phyloP scores from a whole-genome alignment of 768 basidiomycete genomes.

The Psilocybe subaeruginosa region DNA sequence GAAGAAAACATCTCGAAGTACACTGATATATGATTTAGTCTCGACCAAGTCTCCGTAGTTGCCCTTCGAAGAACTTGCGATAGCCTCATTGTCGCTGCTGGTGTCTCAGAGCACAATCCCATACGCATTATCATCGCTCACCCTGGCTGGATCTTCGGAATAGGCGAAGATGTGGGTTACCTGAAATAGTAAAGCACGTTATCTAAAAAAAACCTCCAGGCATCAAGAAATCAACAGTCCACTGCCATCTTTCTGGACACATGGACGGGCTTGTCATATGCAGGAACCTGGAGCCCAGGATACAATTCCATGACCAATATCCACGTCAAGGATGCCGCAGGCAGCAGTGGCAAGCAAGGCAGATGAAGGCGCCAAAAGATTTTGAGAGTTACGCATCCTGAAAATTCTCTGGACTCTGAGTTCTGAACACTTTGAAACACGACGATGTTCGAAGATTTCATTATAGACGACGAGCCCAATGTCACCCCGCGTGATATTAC shows the following conservation, averaged over 20 bases:
- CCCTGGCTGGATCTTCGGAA: constrained; percentile 46
- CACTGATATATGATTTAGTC: constrained; percentile 38
- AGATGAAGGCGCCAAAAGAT: constrained; percentile 41
- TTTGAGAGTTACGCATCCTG: constrained; percentile 33
- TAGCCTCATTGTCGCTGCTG: constrained; percentile 39
- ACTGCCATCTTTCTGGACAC: constrained; percentile 38
- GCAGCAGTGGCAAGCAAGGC: constrained; percentile 43
- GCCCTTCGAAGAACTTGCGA: constrained; percentile 26
- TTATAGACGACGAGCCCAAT: constrained; percentile 25
- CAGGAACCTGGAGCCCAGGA: constrained; percentile 47
- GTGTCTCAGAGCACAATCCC: constrained; percentile 38
- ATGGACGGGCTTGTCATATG: constrained; percentile 31
- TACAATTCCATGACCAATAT: constrained; percentile 38
- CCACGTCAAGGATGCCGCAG: constrained; percentile 45
- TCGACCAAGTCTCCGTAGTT: constrained; percentile 26
- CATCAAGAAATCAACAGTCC: constrained; percentile 39
- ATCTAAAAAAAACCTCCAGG: constrained; percentile 6
- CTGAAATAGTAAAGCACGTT: neutral
- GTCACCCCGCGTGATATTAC: constrained; percentile 26
- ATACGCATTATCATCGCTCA: constrained; percentile 46
- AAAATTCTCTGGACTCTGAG: neutral
- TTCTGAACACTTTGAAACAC: neutral
- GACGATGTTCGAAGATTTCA: constrained; percentile 31
- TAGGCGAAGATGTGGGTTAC: constrained; percentile 35
- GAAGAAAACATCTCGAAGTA: constrained; percentile 32